These are phyloP conservation scores for Leersia perrieri DNA, from an alignment of 176 grass and related monocot species.

Conservation along the genomic window DNA sequence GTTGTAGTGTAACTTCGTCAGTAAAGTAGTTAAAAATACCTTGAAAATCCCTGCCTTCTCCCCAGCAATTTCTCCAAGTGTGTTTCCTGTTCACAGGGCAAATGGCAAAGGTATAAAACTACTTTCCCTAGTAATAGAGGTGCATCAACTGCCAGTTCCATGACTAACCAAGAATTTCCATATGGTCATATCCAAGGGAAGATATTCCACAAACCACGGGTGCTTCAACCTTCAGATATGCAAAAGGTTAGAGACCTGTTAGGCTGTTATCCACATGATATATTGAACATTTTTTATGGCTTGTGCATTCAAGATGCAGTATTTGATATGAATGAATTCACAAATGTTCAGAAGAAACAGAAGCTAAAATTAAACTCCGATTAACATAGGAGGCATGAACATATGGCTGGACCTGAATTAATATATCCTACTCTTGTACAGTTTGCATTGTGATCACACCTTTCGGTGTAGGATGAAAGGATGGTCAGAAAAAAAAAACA, in stretches of 20 bases:
- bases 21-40: slow-evolving; percentile 35
- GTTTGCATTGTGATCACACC: not conserved
- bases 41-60: slow-evolving; percentile 92
- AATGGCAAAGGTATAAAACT: slow-evolving; percentile 29
- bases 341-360: not conserved
- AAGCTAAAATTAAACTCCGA: not conserved
- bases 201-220: slow-evolving; percentile 85
- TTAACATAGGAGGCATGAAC: not conserved
- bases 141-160: slow-evolving; percentile 1
- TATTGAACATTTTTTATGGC: not conserved
- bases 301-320: not conserved
- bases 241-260: slow-evolving; percentile 33
- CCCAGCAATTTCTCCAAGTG: slow-evolving; percentile 69
- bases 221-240: slow-evolving; percentile 65
- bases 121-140: not conserved
- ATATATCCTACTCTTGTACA: not conserved
- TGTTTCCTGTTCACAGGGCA: slow-evolving; percentile 58
- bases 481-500: not conserved
- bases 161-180: slow-evolving; percentile 92
- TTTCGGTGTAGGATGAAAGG: not conserved
- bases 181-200: slow-evolving; percentile 87
- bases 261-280: not conserved
- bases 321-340: not conserved
- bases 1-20: not conserved
- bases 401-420: slow-evolving; percentile 1